Base-by-base conservation (phyloP, 2,329 filamentous ascomycete species). In the Cephalotrichum gorgonifer region DNA sequence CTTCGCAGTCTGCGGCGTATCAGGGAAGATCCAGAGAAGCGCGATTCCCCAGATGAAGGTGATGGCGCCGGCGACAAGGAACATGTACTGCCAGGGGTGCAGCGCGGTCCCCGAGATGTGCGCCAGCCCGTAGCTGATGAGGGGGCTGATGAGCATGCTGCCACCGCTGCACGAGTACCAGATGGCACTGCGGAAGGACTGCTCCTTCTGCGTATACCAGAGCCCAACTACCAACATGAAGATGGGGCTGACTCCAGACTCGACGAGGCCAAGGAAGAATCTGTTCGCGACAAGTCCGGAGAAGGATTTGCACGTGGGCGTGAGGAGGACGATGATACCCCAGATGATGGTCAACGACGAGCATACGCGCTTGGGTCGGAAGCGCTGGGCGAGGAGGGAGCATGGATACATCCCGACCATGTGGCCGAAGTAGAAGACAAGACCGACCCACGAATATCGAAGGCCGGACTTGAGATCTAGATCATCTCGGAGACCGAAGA, bases 251-350 rank as follows among this genome's bases (percentile, higher is more conserved):
- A 81, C 72, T 22, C 75, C 71, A 3, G 66, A 68, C 55, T 81
- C 78, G 1, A 81, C 58, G 6, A 78, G 66, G 0, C 78, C 78
- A 2, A 81, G 65, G 44, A 76, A 72, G 64, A 80, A 79, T 4
- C 75, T 61, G 54, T 77, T 71, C 0, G 63, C 69, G 26, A 64
- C 66, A 1, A 73, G 52, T 2, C 60, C 61, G 23, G 55, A 59
- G 50, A 64, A 71, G 22, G 61, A 62, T 4, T 55, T 58, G 52
- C 68, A 71, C 1, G 56, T 60, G 3, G 63, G 59, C 0, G 68
- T 72, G 20, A 62, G 53, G 43, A 70, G 62, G 20, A 70, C 55
- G 42, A 60, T 62, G 14, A 62, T 44, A 2, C 66, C 67, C 68
- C 68, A 71, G 11, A 65, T 14, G 11, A 54, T 53, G 11, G 69